phyloP scores from a whole-genome alignment of 352 stramenopile species.

The Peronospora destructor region DNA sequence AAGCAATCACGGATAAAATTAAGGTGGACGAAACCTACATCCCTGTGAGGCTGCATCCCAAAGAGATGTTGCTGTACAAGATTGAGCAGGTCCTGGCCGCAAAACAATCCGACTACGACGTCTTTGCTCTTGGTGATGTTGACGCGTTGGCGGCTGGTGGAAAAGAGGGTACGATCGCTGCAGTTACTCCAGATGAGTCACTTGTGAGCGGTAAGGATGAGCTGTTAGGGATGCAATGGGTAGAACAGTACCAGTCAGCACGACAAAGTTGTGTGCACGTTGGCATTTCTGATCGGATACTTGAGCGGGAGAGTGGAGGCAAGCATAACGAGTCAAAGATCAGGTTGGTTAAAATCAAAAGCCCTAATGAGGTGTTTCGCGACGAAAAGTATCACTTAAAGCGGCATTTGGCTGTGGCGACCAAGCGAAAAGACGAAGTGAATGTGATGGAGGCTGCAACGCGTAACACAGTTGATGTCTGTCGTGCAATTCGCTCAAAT shows the following conservation, averaged over 20 bases:
- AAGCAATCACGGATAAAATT: constrained; percentile 77
- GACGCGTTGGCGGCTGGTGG: constrained; percentile 26
- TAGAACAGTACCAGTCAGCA: constrained; percentile 42
- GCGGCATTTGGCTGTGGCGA: constrained; percentile 37
- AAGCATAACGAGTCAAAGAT: constrained; percentile 13
- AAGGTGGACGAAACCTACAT: constrained; percentile 69
- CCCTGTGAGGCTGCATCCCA: constrained; percentile 57
- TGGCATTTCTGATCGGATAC: constrained; percentile 59
- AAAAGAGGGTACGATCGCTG: constrained; percentile 15
- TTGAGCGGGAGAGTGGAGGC: constrained; percentile 40
- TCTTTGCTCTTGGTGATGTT: constrained; percentile 43
- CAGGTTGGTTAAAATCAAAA: constrained; percentile 42
- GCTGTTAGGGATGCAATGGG: constrained; percentile 24
- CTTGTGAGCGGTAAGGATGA: constrained; percentile 6
- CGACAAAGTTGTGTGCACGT: constrained; percentile 64
- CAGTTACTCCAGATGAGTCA: constrained; percentile 6
- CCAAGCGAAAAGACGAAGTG: constrained; percentile 44
- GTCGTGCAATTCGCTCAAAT: constrained; percentile 36
- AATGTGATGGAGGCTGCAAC: constrained; percentile 52
- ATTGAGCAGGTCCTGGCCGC: constrained; percentile 50
- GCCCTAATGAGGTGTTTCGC: constrained; percentile 45
- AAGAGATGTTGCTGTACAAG: constrained; percentile 66
- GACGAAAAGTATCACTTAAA: constrained; percentile 61
- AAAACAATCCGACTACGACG: constrained; percentile 26
- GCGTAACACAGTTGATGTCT: constrained; percentile 57